Base-by-base conservation (phyloP, 805 yeast species). In the Blastobotrys muscicola region DNA sequence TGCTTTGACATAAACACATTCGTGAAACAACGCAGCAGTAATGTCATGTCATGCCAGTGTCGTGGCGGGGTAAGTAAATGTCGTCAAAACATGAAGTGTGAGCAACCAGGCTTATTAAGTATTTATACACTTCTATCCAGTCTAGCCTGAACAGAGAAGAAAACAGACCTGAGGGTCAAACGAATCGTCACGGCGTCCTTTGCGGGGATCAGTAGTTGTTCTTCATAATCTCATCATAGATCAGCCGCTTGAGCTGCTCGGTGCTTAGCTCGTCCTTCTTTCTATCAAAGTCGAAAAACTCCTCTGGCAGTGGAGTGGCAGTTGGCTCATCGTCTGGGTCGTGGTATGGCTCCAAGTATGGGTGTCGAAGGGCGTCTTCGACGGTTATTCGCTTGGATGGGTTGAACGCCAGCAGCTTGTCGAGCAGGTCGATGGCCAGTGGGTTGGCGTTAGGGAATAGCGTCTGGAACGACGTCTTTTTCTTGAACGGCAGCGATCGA, bases 321-420 rank as follows among this genome's bases (percentile, higher is more conserved):
- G 70, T 71, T 0, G 97, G 97, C 41, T 92, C 97, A 59, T 92
- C 97, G 29, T 75, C 74, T 4, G 95, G 92, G 62, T 87, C 95
- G 59, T 86, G 97, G 89, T 96, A 92, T 29, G 84, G 75, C 38
- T 79, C 71, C 44, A 92, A 65, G 60, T 90, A 92, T 7, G 96
- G 95, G 64, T 92, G 98, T 47, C 70, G 72, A 41, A 92, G 68
- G 0, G 97, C 97, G 53, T 86, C 82, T 45, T 83, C 86, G 3
- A 89, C 97, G 0, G 87, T 78, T 44, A 89, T 82, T 62, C 98
- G 74, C 54, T 76, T 74, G 37, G 69, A 71, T 3, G 97, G 97
- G 59, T 90, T 94, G 50, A 92, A 73, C n/a, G 89, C 78, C 32
- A 92, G 70, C 82, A 92, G 76, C 52, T 70, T 75, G 44, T 79